Evolutionary conservation across 2,329 filamentous ascomycete species (phyloP).

Genomic region (Penicillium sclerotigenum): DNA sequence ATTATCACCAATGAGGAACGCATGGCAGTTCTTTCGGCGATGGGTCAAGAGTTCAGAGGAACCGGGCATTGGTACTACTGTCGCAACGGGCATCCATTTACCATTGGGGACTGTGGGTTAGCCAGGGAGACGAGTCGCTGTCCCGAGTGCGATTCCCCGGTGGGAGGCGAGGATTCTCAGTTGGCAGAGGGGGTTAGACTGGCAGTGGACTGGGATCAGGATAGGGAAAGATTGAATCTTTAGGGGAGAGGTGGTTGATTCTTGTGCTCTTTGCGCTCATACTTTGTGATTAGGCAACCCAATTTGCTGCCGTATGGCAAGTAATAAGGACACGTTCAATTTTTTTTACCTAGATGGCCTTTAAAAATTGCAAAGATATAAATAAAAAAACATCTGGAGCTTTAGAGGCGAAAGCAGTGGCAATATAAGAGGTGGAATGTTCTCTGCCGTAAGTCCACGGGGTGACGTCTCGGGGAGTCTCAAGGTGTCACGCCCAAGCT

Average conservation of each 20-base stretch:
- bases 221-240: not conserved
- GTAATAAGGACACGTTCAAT: not conserved
- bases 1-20: conserved; percentile 53
- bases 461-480: conserved; percentile 22
- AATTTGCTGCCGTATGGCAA: not conserved
- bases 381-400: not conserved
- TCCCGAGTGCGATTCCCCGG: conserved; percentile 57
- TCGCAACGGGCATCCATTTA: conserved; percentile 49
- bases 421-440: not conserved
- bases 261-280: not conserved
- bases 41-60: conserved; percentile 50
- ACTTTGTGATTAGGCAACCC: not conserved
- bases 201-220: not conserved
- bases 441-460: conserved; percentile 3
- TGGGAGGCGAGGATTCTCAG: conserved; percentile 50
- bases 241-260: not conserved
- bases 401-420: not conserved
- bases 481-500: conserved; percentile 18
- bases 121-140: conserved; percentile 61
- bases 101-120: conserved; percentile 64
- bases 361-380: not conserved
- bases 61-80: conserved; percentile 52
- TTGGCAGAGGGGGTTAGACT: not conserved
- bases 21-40: conserved; percentile 50
- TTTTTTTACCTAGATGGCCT: not conserved